Conservation (phyloP, 192 early-diverging fungal species). For the Bifiguratus adelaidae region DNA sequence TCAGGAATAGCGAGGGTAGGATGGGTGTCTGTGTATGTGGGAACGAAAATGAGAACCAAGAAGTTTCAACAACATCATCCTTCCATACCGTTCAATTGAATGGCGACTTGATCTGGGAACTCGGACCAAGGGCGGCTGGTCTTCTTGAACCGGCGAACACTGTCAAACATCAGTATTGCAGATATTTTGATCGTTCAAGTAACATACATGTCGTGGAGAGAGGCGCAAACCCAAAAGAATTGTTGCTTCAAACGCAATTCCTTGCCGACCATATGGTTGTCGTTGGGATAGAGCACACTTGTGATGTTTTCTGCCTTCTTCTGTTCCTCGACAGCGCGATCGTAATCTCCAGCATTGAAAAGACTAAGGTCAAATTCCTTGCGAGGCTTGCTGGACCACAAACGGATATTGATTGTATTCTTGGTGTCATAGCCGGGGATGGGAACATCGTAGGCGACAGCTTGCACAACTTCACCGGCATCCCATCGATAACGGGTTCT, state of each 20-base stretch:
- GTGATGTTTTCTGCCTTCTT: slow-evolving; percentile 91
- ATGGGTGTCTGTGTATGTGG: slow-evolving; percentile 69
- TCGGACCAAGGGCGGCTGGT: slow-evolving; percentile 71
- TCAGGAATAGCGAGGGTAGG: slow-evolving; percentile 92
- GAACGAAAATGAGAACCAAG: not conserved
- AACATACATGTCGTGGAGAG: slow-evolving; percentile 63
- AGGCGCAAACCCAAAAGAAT: slow-evolving; percentile 92
- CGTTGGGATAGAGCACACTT: slow-evolving; percentile 93
- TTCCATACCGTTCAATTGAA: slow-evolving; percentile 80
- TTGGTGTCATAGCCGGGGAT: slow-evolving; percentile 94
- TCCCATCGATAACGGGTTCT: slow-evolving; percentile 72
- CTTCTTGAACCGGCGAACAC: slow-evolving; percentile 88
- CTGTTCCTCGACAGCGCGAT: slow-evolving; percentile 84
- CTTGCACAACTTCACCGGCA: slow-evolving; percentile 74
- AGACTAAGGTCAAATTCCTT: slow-evolving; percentile 77
- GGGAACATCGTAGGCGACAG: slow-evolving; percentile 94
- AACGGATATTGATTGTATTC: slow-evolving; percentile 92
- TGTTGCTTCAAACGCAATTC: slow-evolving; percentile 95
- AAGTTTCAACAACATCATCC: not conserved
- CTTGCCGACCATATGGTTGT: slow-evolving; percentile 96
- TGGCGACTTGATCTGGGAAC: slow-evolving; percentile 88
- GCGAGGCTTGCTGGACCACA: slow-evolving; percentile 92
- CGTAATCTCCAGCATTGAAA: slow-evolving; percentile 90
- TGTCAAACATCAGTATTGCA: not conserved
- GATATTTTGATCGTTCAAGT: not conserved